Evolutionary conservation across 2,329 filamentous ascomycete species (phyloP), one percentile per base, ranked within the genome.

Genomic region (Aspergillus sojae): DNA sequence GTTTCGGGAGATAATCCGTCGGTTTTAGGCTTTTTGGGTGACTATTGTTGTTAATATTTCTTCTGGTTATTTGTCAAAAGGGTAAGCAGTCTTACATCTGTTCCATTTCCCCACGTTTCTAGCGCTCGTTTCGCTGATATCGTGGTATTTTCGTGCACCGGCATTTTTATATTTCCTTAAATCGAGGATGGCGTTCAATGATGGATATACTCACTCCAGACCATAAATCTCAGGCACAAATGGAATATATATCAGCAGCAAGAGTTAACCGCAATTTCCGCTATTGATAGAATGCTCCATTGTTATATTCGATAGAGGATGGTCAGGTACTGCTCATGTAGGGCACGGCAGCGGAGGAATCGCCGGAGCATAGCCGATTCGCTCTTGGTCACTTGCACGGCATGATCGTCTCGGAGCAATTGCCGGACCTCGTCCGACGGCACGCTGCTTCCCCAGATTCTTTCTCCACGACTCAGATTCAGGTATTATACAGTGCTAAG

Each of bases 31-130:
- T 28, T 50, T 50, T 50, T 28, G 2, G 46, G 6, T 0, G 46
- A 50, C 46, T 50, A 23, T 28, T 14, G 6, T 4, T 30, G 14
- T 50, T 30, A 30, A 4, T 1, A 0, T n/a, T 7, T 28, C 11
- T 10, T 26, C 3, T 30, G 5, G 2, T 19, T n/a, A 0, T 4
- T 23, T 7, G 2, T 1, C 14, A 1, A 19, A 7, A 28, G 2
- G 16, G 7, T 2, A 6, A 10, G 4, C 12, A 5, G 0, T 6
- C 45, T 9, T 50, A 50, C 46, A 30, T n/a, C 0, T n/a, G 46
- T 30, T 19, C 23, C 23, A 50, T 50, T 30, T 30, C 3, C 4
- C 46, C 46, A 50, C 7, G 6, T 10, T 1, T 50, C 26, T 19
- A 30, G 46, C 5, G 2, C 26, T 30, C 46, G 23, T 32, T 50